Base-by-base conservation (phyloP, 1,284 basidiomycete species). In the Phlebopus sp. region DNA sequence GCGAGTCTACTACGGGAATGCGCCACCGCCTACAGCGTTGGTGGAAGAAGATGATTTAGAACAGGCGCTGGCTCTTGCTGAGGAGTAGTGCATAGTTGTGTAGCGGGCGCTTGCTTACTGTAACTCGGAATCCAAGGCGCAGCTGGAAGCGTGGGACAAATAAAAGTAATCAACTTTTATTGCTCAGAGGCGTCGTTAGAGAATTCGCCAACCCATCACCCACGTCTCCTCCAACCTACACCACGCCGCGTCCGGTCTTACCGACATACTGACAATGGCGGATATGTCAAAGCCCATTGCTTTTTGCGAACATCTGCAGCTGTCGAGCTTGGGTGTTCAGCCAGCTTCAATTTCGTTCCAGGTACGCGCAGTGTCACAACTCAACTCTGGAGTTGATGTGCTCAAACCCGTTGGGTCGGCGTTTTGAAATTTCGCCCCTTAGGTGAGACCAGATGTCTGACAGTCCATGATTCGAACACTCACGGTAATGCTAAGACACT, bases 311-410 rank as follows among this genome's bases (percentile, higher is more conserved):
- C 89, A 91, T 64, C 73, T 92, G 29, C 92, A 99, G 77, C 89
- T 99, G 65, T 95, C 95, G 29, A 93, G 92, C 67, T 77, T 99
- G 58, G 96, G 95, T 59, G 82, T 99, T 58, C 93, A 98, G 71
- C 94, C 96, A 45, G 86, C 90, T 54, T 96, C 92, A 55, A 99
- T 99, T 67, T 94, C 92, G 31, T 99, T 99, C 76, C 94, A 97
- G 83, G 89, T 88, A 60, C 61, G 79, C 67, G 54, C 49, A 51
- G 39, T n/a, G n/a, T n/a, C n/a, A n/a, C 69, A 63, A 64, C 64
- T 63, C 59, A 65, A 50, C 31, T 49, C 37, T 42, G 48, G 44
- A 53, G 59, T 64, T 59, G n/a, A 59, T 67, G 57, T 59, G 54
- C 58, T 62, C 54, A 55, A n/a, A 32, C 59, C 47, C 34, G 55